Percentiles rank a stretch among this genome's conserved stretches.
Conservation (phyloP, 75 land plant species). For the Selaginella moellendorffii region DNA sequence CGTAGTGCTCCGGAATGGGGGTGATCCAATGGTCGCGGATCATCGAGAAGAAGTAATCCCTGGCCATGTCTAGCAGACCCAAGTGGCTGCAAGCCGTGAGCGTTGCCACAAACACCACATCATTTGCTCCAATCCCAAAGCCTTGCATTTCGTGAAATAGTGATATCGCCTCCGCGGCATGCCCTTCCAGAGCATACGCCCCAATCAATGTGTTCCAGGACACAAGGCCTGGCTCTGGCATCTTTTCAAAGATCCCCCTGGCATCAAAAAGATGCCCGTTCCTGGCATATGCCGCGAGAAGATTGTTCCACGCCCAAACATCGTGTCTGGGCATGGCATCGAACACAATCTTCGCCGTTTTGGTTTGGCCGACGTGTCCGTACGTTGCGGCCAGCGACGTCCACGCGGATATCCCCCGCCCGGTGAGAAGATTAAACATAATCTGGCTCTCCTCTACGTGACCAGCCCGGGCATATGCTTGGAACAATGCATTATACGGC, state of each 20-base stretch:
- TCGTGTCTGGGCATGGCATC: not conserved
- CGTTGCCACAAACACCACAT: not conserved
- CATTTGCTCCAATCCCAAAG: not conserved
- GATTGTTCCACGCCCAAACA: not conserved
- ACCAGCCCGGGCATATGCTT: not conserved
- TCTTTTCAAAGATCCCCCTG: not conserved
- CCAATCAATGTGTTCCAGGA: not conserved
- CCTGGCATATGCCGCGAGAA: not conserved
- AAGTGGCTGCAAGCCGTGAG: slow-evolving; percentile 44
- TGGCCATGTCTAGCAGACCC: slow-evolving; percentile 41
- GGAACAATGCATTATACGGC: not conserved
- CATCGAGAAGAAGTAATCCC: slow-evolving; percentile 27
- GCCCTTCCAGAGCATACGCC: not conserved
- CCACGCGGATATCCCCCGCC: not conserved
- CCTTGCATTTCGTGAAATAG: not conserved
- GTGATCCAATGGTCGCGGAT: slow-evolving; percentile 19
- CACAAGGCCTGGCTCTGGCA: not conserved
- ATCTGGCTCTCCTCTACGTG: not conserved
- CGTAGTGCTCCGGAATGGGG: slow-evolving; percentile 36
- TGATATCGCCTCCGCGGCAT: not conserved
- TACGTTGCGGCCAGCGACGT: not conserved
- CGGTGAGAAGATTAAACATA: not conserved
- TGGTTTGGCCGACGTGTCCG: not conserved
- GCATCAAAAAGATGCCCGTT: not conserved
- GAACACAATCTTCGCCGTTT: not conserved